Percentiles rank a stretch among this genome's conserved stretches.
These are phyloP conservation scores for Kodamaea anthophila DNA, from an alignment of 1,139 yeast species.

Conservation along the genomic window DNA sequence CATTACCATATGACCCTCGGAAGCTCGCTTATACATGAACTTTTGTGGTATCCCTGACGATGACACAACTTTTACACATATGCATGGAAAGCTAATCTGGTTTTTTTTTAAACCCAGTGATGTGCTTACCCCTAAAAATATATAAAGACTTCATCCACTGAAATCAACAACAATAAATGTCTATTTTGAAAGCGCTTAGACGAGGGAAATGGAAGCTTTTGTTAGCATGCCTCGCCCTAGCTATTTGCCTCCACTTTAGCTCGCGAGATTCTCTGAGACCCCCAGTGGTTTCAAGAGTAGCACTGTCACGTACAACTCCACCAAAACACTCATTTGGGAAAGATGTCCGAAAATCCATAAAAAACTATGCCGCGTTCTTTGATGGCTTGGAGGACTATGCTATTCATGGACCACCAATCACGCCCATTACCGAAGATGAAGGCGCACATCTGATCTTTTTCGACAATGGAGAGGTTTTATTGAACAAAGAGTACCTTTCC, in stretches of 20 bases:
- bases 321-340: too few relatives aligned
- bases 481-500: conserved; percentile 35
- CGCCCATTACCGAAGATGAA: conserved; percentile 25
- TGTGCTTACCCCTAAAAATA: too few relatives aligned
- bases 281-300: not conserved
- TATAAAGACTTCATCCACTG: too few relatives aligned
- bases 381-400: conserved; percentile 23
- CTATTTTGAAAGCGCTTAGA: conserved; percentile 8
- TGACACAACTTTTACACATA: too few relatives aligned
- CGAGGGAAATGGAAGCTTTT: conserved; percentile 10
- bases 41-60: too few relatives aligned
- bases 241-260: conserved; percentile 6
- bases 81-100: too few relatives aligned
- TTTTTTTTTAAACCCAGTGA: too few relatives aligned
- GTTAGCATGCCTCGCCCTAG: conserved; percentile 4
- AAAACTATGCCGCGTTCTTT: conserved; percentile 29
- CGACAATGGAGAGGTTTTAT: conserved; percentile 19
- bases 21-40: too few relatives aligned
- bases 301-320: too few relatives aligned
- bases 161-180: too few relatives aligned
- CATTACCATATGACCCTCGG: too few relatives aligned
- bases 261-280: conserved; percentile 1
- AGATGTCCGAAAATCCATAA: conserved; percentile 9
- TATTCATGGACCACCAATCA: conserved; percentile 26
- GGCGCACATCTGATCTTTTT: conserved; percentile 27